Evolutionary conservation across 352 stramenopile genomes (phyloP).

Genomic region (Globisporangium okanoganense): DNA sequence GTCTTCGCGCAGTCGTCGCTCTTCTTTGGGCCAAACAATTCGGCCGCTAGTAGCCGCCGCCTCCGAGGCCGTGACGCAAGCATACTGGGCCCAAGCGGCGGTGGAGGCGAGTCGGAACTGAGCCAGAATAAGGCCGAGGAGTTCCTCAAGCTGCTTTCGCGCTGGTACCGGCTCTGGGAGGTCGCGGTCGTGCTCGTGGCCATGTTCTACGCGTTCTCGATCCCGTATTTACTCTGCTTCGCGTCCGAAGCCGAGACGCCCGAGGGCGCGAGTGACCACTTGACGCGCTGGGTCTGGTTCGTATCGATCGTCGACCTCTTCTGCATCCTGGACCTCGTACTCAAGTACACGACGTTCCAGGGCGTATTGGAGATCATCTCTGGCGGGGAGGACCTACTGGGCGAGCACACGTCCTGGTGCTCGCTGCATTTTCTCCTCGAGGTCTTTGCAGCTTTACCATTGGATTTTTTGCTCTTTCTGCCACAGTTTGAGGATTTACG

Average conservation of each 20-base stretch:
- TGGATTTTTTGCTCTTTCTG: constrained; percentile 52
- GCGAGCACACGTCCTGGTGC: constrained; percentile 6
- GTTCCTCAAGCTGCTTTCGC: constrained; percentile 48
- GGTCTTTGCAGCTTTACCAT: constrained; percentile 30
- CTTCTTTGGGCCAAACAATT: background rate
- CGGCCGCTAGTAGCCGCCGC: background rate
- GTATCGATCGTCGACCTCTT: constrained; percentile 41
- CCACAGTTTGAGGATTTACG: constrained; percentile 22
- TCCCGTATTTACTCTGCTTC: constrained; percentile 64
- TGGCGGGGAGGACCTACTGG: background rate
- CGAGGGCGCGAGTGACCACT: background rate
- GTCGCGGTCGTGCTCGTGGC: constrained; percentile 41
- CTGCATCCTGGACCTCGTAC: constrained; percentile 44
- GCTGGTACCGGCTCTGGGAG: constrained; percentile 56
- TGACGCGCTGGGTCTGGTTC: constrained; percentile 33
- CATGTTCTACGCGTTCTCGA: constrained; percentile 50
- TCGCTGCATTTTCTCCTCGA: constrained; percentile 25
- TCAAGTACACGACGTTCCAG: constrained; percentile 56
- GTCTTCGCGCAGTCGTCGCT: background rate
- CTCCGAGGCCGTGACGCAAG: background rate
- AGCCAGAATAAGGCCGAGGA: constrained; percentile 28
- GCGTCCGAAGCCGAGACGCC: constrained; percentile 30
- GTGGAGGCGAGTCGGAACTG: background rate
- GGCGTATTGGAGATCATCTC: constrained; percentile 33
- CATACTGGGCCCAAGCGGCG: background rate